These are phyloP conservation scores for Yamadazyma sp. DNA, from an alignment of 1,139 yeast genomes.

Conservation along the genomic window DNA sequence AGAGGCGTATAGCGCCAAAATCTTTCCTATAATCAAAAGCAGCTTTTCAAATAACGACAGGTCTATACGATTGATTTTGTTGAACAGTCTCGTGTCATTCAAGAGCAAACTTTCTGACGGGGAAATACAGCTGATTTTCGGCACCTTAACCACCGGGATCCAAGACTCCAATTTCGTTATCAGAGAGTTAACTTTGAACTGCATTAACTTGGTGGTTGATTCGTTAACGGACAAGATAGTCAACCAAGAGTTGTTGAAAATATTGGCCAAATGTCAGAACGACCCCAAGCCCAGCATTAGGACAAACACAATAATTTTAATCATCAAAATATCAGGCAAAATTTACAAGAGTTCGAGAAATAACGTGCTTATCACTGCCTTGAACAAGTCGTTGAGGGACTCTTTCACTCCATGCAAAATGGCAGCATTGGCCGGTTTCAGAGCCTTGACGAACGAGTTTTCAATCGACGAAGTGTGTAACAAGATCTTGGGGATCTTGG, in stretches of 20 bases:
- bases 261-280: constrained; percentile 83
- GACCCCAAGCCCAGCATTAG: constrained; percentile 84
- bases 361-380: constrained; percentile 83
- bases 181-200: constrained; percentile 77
- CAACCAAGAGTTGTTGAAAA: constrained; percentile 80
- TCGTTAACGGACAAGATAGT: constrained; percentile 77
- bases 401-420: constrained; percentile 74
- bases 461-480: constrained; percentile 76
- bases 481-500: constrained; percentile 81
- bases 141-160: constrained; percentile 71
- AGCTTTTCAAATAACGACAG: constrained; percentile 73
- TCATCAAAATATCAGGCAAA: constrained; percentile 67
- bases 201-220: constrained; percentile 63
- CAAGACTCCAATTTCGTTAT: constrained; percentile 80
- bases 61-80: constrained; percentile 67
- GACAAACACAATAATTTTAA: constrained; percentile 77
- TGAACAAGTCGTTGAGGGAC: constrained; percentile 80
- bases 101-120: constrained; percentile 52
- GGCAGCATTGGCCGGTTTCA: constrained; percentile 77
- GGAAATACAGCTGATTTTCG: constrained; percentile 71
- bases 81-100: constrained; percentile 62
- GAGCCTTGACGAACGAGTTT: constrained; percentile 62
- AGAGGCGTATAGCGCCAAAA: constrained; percentile 36
- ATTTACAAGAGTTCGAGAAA: constrained; percentile 62
- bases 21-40: constrained; percentile 62